Base-by-base conservation (phyloP, 352 stramenopile species). In the Globisporangium mamillatum region DNA sequence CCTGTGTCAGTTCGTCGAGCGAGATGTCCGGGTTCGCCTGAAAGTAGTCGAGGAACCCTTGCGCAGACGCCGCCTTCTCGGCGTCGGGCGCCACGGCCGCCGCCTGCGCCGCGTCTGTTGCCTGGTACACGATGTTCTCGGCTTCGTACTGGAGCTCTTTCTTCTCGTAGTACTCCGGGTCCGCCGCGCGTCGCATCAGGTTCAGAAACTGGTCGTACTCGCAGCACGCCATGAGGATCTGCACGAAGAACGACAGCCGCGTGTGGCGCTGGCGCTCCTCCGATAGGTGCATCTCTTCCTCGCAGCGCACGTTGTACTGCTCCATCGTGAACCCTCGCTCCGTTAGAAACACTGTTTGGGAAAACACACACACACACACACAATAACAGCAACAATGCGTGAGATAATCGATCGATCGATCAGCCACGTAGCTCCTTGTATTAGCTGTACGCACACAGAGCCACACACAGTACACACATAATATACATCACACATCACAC, bases 151-250 rank as follows among this genome's bases (percentile, higher is more conserved):
- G 78, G 60, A 93, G 78, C 65, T 88, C 82, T 66, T 91, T 89
- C 79, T 93, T 93, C 66, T 89, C 81, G 68, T 91, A 89, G 69
- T 91, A 93, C 66, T 93, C 83, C 2, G 86, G 82, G 57, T 93
- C 86, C 22, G 81, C 86, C 27, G 85, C 82, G 46, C 86, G 86
- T 55, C 82, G 82, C 86, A 93, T 93, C 41, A 93, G 79, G 72
- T 91, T 93, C n/a, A 92, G 64, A 58, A 93, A 93, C 75, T 93
- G 86, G 55, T 93, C 86, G 67, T 92, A 93, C 75, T 93, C 86
- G 72, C 76, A 87, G 63, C 86, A 93, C 7, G 86, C 79, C 70
- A 88, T 66, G 20, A 93, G 69, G 60, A 93, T 91, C 72, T 93
- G 86, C 72, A 93, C 86, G 22, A 93, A 89, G 66, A 93, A 93